Conservation (phyloP, 2,329 filamentous ascomycete species). For the Didymella segeticola region DNA sequence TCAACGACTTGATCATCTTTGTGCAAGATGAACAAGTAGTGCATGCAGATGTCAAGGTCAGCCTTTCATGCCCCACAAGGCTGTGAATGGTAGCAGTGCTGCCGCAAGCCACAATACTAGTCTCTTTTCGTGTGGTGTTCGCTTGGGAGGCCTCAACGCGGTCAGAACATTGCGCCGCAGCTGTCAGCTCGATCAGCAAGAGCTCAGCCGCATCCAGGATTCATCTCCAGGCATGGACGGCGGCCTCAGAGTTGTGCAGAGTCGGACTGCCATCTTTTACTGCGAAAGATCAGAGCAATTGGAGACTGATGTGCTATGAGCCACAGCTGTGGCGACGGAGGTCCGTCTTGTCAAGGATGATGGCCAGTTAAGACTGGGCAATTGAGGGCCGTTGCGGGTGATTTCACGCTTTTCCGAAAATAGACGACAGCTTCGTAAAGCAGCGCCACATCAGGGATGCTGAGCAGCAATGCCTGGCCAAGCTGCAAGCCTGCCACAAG, state of each 20-base stretch:
- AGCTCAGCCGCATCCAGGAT: conserved; percentile 9
- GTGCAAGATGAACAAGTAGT: no score
- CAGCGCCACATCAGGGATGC: conserved; percentile 21
- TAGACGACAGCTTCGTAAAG: conserved; percentile 16
- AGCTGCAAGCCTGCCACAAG: conserved; percentile 19
- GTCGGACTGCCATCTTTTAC: no score
- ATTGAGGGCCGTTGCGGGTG: conserved; percentile 7
- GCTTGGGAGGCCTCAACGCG: conserved; percentile 13
- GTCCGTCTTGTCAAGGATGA: no score
- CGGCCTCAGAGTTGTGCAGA: background rate
- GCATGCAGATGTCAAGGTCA: no score
- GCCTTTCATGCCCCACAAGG: conserved; percentile 5
- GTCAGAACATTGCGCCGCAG: background rate
- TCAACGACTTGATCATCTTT: no score
- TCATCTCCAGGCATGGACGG: background rate
- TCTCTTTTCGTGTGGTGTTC: background rate
- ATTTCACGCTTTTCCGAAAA: conserved; percentile 17
- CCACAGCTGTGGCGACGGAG: no score
- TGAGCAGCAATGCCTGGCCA: conserved; percentile 10
- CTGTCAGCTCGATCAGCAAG: conserved; percentile 4
- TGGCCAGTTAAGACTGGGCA: background rate
- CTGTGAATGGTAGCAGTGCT: conserved; percentile 6
- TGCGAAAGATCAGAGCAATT: no score
- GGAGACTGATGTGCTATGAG: no score
- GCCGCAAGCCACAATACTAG: conserved; percentile 1